phyloP scores from a whole-genome alignment of 1,284 basidiomycete species.

The Leccinum insolens region DNA sequence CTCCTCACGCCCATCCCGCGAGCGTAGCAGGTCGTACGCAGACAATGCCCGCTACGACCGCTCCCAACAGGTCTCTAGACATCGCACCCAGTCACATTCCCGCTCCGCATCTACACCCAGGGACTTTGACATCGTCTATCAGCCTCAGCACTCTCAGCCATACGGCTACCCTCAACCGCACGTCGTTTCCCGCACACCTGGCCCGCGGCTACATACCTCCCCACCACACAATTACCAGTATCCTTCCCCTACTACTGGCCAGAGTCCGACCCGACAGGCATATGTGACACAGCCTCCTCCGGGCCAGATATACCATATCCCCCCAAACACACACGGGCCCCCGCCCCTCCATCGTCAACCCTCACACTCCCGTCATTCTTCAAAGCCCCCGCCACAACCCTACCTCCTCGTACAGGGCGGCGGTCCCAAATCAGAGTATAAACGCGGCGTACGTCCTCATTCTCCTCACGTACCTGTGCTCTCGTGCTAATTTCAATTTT shows the following conservation, averaged over 20 bases:
- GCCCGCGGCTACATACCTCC: constrained; percentile 25
- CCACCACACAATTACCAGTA: constrained; percentile 25
- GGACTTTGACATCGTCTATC: constrained; percentile 23
- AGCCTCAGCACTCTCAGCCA: constrained; percentile 22
- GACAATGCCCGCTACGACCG: constrained; percentile 28
- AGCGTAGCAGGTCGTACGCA: constrained; percentile 27
- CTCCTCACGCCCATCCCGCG: constrained; percentile 30
- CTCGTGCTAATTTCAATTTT: constrained; percentile 18
- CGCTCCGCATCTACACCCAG: constrained; percentile 21
- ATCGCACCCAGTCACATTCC: constrained; percentile 31
- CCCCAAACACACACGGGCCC: constrained; percentile 12
- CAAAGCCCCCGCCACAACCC: constrained; percentile 29
- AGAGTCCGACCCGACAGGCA: constrained; percentile 19
- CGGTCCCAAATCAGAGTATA: constrained; percentile 36
- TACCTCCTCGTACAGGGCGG: constrained; percentile 31
- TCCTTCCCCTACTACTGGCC: constrained; percentile 13
- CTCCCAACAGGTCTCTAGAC: constrained; percentile 12
- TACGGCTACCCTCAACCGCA: constrained; percentile 23
- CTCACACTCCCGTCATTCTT: constrained; percentile 27
- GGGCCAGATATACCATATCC: constrained; percentile 30
- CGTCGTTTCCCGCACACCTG: constrained; percentile 17
- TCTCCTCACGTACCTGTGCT: constrained; percentile 14
- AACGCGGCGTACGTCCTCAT: constrained; percentile 32
- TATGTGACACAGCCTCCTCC: constrained; percentile 34
- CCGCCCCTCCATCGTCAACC: constrained; percentile 16